Evolutionary conservation across 192 early-diverging fungal species (phyloP).

Genomic region (Gigaspora rosea): DNA sequence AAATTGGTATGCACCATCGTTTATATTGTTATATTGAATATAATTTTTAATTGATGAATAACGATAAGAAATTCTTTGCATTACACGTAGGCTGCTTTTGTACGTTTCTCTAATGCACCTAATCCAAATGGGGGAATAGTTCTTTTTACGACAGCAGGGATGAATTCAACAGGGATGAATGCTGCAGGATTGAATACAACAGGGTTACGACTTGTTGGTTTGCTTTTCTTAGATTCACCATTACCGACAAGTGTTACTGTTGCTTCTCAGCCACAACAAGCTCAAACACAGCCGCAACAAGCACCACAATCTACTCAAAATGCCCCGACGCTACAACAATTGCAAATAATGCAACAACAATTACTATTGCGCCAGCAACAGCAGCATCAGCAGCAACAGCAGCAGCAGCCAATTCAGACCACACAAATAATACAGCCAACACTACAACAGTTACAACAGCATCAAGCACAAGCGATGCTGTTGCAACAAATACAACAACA

Average conservation of each 20-base stretch:
- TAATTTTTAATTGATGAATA: not conserved
- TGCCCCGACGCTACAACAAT: not conserved
- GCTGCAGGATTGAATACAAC: not conserved
- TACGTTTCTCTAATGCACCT: slow-evolving; percentile 11
- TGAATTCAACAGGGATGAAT: not conserved
- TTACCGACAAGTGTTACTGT: slow-evolving; percentile 3
- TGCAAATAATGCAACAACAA: not conserved
- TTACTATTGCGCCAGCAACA: not conserved
- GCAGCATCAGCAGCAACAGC: not conserved
- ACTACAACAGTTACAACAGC: not conserved
- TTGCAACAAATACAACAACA: not conserved
- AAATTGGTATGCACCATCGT: not conserved
- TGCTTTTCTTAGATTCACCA: slow-evolving; percentile 10
- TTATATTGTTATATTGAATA: not conserved
- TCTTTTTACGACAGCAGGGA: not conserved
- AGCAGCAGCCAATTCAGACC: not conserved
- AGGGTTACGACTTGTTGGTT: not conserved
- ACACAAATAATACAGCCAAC: not conserved
- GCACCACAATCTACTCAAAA: not conserved
- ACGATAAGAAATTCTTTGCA: not conserved
- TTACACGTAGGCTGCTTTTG: not conserved
- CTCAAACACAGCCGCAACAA: not conserved
- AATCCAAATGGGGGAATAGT: slow-evolving; percentile 18
- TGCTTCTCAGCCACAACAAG: not conserved
- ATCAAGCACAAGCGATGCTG: not conserved